Evolutionary conservation across 2,329 filamentous ascomycete genomes (phyloP).

Genomic region (Epichloe uncinata): DNA sequence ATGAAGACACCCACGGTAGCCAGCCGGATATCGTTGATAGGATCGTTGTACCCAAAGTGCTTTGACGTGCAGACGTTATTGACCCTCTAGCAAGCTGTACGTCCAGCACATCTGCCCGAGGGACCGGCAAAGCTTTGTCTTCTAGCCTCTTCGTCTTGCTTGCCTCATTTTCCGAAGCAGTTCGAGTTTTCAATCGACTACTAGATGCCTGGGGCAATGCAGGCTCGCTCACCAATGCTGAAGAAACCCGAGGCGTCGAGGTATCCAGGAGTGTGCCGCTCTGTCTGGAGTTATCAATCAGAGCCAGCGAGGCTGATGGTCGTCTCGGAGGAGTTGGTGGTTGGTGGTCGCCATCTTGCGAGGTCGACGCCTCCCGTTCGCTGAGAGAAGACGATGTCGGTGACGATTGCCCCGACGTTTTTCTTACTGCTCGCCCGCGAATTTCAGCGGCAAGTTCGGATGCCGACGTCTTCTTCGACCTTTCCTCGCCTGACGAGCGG

Average conservation of each 20-base stretch:
- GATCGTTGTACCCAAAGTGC: conserved; percentile 16
- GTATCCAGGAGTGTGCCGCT: conserved; percentile 16
- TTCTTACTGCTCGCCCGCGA: conserved; percentile 32
- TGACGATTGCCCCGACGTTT: conserved; percentile 20
- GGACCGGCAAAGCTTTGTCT: not conserved
- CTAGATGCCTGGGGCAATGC: conserved; percentile 44
- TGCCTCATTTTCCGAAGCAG: conserved; percentile 11
- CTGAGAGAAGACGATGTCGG: conserved; percentile 17
- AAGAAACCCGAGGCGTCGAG: conserved; percentile 19
- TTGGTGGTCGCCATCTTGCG: conserved; percentile 8
- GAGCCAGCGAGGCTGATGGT: conserved; percentile 21
- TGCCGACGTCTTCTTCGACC: conserved; percentile 45
- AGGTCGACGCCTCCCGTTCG: conserved; percentile 16
- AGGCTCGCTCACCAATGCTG: conserved; percentile 38
- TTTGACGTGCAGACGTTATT: conserved; percentile 12
- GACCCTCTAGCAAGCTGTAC: conserved; percentile 16
- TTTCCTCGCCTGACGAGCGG: conserved; percentile 49
- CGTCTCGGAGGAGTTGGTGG: conserved; percentile 13
- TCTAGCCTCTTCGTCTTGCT: not conserved
- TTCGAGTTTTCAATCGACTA: conserved; percentile 34
- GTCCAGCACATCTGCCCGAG: conserved; percentile 13
- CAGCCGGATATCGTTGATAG: conserved; percentile 30
- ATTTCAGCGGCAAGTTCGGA: conserved; percentile 41
- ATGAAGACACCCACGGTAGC: conserved; percentile 29
- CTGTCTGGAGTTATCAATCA: conserved; percentile 24